Percentiles rank a stretch among this genome's conserved stretches.
Evolutionary conservation across 495 filamentous ascomycete species (phyloP).

Genomic region (Aspergillus hancockii): DNA sequence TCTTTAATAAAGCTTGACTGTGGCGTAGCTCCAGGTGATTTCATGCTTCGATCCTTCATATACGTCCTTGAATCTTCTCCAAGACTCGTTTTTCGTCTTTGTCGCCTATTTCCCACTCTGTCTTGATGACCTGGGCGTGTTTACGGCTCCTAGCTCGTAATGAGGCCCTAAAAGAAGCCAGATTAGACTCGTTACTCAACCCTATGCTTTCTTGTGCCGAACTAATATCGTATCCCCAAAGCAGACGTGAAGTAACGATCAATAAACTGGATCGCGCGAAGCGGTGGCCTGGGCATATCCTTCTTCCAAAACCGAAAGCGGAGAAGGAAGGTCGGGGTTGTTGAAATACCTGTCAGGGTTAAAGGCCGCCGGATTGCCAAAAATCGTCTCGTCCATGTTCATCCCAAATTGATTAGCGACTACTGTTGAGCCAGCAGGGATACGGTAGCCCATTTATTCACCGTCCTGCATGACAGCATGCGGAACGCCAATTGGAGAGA

Average conservation of each 20-base stretch:
- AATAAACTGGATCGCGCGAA: conserved; percentile 51
- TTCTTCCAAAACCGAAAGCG: conserved; percentile 32
- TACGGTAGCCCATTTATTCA: conserved; percentile 48
- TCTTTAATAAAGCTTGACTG: no score
- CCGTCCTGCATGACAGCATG: conserved; percentile 54
- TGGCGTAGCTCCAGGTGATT: not conserved
- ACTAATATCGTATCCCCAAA: conserved; percentile 55
- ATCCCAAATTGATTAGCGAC: conserved; percentile 46
- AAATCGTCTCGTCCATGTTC: conserved; percentile 36
- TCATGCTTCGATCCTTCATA: not conserved
- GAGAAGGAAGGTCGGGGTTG: conserved; percentile 20
- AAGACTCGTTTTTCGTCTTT: conserved; percentile 8
- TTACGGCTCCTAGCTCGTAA: not conserved
- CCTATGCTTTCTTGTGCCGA: conserved; percentile 5
- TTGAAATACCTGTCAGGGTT: conserved; percentile 42
- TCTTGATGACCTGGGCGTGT: not conserved
- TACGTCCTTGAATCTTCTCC: not conserved
- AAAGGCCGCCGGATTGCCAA: conserved; percentile 38
- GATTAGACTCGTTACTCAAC: not conserved
- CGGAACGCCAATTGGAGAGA: conserved; percentile 43
- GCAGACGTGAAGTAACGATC: conserved; percentile 43
- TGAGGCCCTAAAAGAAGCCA: not conserved
- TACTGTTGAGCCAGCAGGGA: conserved; percentile 43
- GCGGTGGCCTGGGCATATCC: conserved; percentile 42
- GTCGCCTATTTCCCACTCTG: not conserved